phyloP scores from a whole-genome alignment of 371 early-diverging fungal species.

The Apophysomyces sp. region DNA sequence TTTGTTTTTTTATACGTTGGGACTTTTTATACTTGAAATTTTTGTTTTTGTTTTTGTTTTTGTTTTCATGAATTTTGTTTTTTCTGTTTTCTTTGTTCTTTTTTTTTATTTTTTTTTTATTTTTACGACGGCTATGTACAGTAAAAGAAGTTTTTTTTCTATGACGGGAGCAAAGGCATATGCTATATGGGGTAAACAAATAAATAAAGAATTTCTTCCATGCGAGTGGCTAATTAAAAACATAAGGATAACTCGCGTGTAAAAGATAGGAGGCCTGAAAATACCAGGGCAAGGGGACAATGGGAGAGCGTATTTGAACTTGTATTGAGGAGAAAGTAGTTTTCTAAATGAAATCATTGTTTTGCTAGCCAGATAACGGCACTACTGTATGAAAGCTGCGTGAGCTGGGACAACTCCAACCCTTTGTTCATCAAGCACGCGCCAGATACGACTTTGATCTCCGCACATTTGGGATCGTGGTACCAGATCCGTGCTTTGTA shows the following conservation, averaged over 20 bases:
- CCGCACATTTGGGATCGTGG: conserved; percentile 14
- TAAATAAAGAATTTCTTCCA: not conserved
- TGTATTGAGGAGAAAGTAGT: not conserved
- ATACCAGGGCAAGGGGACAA: too few relatives aligned
- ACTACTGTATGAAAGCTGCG: conserved; percentile 14
- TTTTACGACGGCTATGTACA: not conserved
- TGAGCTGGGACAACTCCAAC: conserved; percentile 18
- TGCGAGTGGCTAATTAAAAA: conserved; percentile 1
- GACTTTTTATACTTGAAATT: too few relatives aligned
- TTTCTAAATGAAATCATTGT: not conserved
- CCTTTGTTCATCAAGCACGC: conserved; percentile 29
- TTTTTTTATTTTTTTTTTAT: not conserved
- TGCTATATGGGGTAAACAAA: not conserved
- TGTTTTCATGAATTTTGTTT: not conserved
- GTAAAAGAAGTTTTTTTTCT: not conserved
- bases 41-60: not conserved
- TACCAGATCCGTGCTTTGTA: conserved; percentile 24
- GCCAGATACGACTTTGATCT: conserved; percentile 20
- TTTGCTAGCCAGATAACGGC: conserved; percentile 12
- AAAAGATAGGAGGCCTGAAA: too few relatives aligned
- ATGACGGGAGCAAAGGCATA: not conserved
- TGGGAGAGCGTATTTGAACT: too few relatives aligned
- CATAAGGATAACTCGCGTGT: not conserved
- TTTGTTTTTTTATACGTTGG: not conserved
- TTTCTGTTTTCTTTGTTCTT: not conserved